Conservation (phyloP, 2,329 filamentous ascomycete species). For the Tolypocladium nubicola region DNA sequence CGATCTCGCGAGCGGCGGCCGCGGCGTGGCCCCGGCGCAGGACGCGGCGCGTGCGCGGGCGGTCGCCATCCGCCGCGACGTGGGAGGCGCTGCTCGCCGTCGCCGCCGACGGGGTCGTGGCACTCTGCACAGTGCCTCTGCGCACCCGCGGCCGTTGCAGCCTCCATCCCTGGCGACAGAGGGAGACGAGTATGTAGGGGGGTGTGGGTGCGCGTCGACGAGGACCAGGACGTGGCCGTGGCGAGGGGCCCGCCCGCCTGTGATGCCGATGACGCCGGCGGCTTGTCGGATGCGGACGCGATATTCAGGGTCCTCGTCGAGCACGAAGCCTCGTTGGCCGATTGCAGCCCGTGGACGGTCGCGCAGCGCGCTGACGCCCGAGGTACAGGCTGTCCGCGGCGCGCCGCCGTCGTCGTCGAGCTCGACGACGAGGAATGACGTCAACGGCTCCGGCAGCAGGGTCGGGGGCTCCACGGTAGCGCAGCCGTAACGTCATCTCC, state of each 20-base stretch:
- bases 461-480: conserved; percentile 1
- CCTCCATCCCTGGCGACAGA: too few species aligned
- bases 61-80: too few species aligned
- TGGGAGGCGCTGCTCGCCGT: too few species aligned
- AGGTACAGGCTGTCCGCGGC: background rate
- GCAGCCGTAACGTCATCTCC: conserved; percentile 12
- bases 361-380: background rate
- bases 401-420: conserved; percentile 3
- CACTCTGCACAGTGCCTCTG: too few species aligned
- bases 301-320: background rate
- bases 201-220: background rate
- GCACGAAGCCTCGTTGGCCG: background rate
- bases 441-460: conserved; percentile 14
- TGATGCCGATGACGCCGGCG: background rate
- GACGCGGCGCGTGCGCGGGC: too few species aligned
- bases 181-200: background rate
- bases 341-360: background rate
- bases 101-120: too few species aligned
- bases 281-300: background rate
- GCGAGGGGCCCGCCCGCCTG: background rate
- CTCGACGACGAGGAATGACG: conserved; percentile 12
- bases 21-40: too few species aligned
- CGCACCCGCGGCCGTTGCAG: background rate
- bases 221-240: too few species aligned
- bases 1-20: too few species aligned